phyloP scores from a whole-genome alignment of 2,329 filamentous ascomycete genomes.

The Ramularia collo-cygni region DNA sequence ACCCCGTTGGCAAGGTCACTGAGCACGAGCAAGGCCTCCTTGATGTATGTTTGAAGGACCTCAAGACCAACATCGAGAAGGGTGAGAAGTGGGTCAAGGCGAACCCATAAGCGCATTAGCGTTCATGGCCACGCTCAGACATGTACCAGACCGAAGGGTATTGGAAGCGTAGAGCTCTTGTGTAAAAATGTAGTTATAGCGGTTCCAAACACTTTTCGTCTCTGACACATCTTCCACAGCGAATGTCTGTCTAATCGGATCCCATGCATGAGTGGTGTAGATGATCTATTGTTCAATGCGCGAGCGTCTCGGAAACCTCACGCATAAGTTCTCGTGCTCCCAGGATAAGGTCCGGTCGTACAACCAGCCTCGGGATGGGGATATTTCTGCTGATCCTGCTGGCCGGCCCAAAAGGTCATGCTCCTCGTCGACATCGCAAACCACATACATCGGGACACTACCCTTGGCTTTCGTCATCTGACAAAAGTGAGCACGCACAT shows the following conservation, averaged over 20 bases:
- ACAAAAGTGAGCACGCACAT: no score
- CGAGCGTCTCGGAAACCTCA: no score
- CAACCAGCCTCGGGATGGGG: no score
- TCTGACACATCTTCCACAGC: constrained; percentile 1
- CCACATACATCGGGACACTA: no score
- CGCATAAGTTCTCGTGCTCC: no score
- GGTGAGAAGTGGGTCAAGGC: constrained; percentile 61
- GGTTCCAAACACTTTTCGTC: background rate
- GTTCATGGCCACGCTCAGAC: background rate
- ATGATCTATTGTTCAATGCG: no score
- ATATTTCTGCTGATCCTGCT: no score
- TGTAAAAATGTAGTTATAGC: constrained; percentile 12
- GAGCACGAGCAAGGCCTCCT: constrained; percentile 83
- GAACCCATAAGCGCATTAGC: constrained; percentile 47
- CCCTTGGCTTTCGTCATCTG: no score
- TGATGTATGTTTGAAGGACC: constrained; percentile 73
- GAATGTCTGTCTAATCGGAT: constrained; percentile 2
- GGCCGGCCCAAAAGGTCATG: no score
- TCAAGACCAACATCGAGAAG: constrained; percentile 94
- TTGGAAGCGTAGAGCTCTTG: constrained; percentile 19
- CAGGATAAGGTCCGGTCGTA: no score
- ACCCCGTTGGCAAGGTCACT: constrained; percentile 77
- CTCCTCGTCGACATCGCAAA: no score
- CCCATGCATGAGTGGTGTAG: no score
- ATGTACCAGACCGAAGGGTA: constrained; percentile 6